Conservation (phyloP, 768 basidiomycete genomes). For the Cubamyces lactineus region DNA sequence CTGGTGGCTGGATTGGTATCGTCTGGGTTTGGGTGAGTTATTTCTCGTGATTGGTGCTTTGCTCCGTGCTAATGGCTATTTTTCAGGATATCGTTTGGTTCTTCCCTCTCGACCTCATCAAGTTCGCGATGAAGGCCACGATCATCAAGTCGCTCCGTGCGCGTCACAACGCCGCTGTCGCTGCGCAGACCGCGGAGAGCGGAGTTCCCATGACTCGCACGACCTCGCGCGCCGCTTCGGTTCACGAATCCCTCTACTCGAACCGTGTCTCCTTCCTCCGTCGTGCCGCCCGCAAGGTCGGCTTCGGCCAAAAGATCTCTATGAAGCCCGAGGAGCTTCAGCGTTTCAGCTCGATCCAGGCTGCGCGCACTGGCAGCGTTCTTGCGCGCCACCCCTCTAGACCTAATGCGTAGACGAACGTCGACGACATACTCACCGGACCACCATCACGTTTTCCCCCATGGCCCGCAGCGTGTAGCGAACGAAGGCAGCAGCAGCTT, state of each 20-base stretch:
- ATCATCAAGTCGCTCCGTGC: slow-evolving; percentile 83
- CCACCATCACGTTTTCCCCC: slow-evolving; percentile 1
- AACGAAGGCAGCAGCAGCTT: slow-evolving; percentile 21
- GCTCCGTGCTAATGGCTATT: slow-evolving; percentile 19
- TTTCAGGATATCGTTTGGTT: slow-evolving; percentile 93
- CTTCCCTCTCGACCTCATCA: slow-evolving; percentile 92
- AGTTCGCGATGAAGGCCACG: slow-evolving; percentile 95
- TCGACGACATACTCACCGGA: slow-evolving; percentile 5
- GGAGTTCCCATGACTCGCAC: slow-evolving; percentile 84
- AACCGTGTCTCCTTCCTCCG: slow-evolving; percentile 95
- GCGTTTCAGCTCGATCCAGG: slow-evolving; percentile 86
- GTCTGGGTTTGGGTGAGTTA: slow-evolving; percentile 95
- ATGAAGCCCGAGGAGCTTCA: slow-evolving; percentile 87
- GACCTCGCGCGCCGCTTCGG: slow-evolving; percentile 84
- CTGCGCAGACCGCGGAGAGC: slow-evolving; percentile 42
- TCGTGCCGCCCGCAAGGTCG: slow-evolving; percentile 85
- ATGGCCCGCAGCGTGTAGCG: slow-evolving; percentile 8
- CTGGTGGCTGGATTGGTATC: slow-evolving; percentile 96
- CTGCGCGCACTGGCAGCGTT: slow-evolving; percentile 72
- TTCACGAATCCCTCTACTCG: slow-evolving; percentile 92
- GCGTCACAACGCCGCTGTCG: slow-evolving; percentile 50
- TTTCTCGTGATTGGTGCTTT: not conserved
- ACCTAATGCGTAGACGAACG: slow-evolving; percentile 42
- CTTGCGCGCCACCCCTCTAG: slow-evolving; percentile 76
- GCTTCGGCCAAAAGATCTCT: slow-evolving; percentile 78